Evolutionary conservation across 2,329 filamentous ascomycete species (phyloP).

Genomic region (Ploettnerulaceae sp.): DNA sequence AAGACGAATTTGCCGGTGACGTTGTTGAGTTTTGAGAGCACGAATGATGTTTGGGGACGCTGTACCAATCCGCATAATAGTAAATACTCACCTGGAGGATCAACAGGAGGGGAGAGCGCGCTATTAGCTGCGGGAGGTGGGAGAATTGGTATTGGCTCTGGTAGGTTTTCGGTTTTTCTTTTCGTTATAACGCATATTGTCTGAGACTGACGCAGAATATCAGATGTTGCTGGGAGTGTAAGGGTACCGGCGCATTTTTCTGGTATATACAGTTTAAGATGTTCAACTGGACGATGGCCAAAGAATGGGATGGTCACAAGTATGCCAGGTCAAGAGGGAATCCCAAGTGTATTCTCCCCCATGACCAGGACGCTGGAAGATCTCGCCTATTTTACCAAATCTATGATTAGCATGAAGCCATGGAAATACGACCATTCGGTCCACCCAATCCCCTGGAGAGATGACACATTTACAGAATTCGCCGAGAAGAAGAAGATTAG

Average conservation of each 20-base stretch:
- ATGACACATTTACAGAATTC: slow-evolving; percentile 54
- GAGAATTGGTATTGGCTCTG: slow-evolving; percentile 79
- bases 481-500: slow-evolving; percentile 58
- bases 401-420: slow-evolving; percentile 73
- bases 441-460: slow-evolving; percentile 77
- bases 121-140: slow-evolving; percentile 75
- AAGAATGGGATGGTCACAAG: slow-evolving; percentile 79
- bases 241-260: slow-evolving; percentile 83
- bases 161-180: slow-evolving; percentile 8
- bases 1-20: slow-evolving; percentile 91
- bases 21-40: slow-evolving; percentile 35
- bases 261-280: slow-evolving; percentile 81
- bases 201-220: not conserved
- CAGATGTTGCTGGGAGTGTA: slow-evolving; percentile 83
- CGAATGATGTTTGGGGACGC: slow-evolving; percentile 72
- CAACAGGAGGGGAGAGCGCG: slow-evolving; percentile 67
- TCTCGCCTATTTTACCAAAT: slow-evolving; percentile 75
- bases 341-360: slow-evolving; percentile 83
- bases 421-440: slow-evolving; percentile 87
- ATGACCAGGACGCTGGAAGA: slow-evolving; percentile 86
- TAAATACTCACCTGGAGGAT: slow-evolving; percentile 84
- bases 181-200: not conserved
- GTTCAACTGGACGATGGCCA: slow-evolving; percentile 86
- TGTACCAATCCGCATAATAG: slow-evolving; percentile 77
- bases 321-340: slow-evolving; percentile 89